phyloP scores from a whole-genome alignment of 257 asterid species.

The Ajuga chamaepitys region DNA sequence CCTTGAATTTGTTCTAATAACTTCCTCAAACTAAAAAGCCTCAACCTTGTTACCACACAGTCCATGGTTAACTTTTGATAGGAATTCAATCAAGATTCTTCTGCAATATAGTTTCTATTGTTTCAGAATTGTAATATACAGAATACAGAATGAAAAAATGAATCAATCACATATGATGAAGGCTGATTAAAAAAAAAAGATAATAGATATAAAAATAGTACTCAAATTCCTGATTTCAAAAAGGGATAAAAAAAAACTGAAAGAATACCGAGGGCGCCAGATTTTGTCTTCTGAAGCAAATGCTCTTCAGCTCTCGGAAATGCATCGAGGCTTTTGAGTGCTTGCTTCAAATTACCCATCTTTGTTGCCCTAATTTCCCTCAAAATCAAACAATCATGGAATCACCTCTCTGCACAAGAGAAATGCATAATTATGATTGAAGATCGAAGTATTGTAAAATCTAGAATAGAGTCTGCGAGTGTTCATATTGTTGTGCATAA shows the following conservation, averaged over 20 bases:
- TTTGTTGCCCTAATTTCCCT: constrained; percentile 18
- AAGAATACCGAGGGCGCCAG: constrained; percentile 83
- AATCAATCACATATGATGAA: background rate
- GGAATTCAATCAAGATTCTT: background rate
- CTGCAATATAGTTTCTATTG: background rate
- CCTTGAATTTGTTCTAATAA: background rate
- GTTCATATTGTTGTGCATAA: background rate
- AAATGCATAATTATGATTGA: background rate
- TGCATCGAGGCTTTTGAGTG: constrained; percentile 71
- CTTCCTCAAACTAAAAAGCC: background rate
- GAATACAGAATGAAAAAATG: background rate
- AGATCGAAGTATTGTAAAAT: constrained; percentile 5
- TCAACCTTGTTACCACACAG: background rate
- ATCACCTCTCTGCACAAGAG: constrained; percentile 12
- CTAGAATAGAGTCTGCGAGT: background rate
- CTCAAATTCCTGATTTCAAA: background rate
- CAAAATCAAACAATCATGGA: constrained; percentile 24
- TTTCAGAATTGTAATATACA: background rate
- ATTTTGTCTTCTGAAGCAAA: constrained; percentile 79
- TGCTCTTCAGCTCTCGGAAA: constrained; percentile 98
- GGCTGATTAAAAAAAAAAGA: background rate
- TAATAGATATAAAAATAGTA: background rate
- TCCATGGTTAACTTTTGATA: background rate
- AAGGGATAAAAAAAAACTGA: background rate
- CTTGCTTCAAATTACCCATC: constrained; percentile 84